Conservation (phyloP, 805 yeast genomes). For the Ogataea paraovalis region DNA sequence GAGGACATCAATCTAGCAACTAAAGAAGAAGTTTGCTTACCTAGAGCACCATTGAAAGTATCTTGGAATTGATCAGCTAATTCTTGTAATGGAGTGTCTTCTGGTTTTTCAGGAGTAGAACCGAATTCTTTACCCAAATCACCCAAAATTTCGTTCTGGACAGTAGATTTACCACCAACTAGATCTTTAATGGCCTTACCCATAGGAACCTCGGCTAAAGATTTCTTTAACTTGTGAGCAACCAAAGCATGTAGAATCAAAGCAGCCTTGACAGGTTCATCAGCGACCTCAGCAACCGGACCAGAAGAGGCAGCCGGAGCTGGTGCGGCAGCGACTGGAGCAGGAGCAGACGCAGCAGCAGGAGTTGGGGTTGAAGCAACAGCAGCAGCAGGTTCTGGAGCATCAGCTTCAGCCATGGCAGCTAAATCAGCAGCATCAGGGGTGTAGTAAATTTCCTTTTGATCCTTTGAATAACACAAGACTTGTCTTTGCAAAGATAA, state of each 20-base stretch:
- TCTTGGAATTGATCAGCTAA: slow-evolving; percentile 95
- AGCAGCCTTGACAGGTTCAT: slow-evolving; percentile 83
- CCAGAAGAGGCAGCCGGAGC: slow-evolving; percentile 70
- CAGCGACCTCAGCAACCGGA: slow-evolving; percentile 81
- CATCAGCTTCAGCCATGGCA: slow-evolving; percentile 32
- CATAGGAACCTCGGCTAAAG: slow-evolving; percentile 80
- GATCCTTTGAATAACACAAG: slow-evolving; percentile 91
- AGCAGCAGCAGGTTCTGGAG: slow-evolving; percentile 27
- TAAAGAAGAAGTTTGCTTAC: slow-evolving; percentile 88
- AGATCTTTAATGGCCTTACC: slow-evolving; percentile 93
- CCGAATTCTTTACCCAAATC: slow-evolving; percentile 98
- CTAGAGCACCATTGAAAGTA: slow-evolving; percentile 80
- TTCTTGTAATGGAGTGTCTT: slow-evolving; percentile 94
- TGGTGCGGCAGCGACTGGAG: slow-evolving; percentile 55
- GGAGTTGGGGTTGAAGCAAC: slow-evolving; percentile 44
- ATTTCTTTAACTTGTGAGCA: slow-evolving; percentile 92
- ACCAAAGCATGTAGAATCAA: slow-evolving; percentile 83
- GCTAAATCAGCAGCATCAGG: slow-evolving; percentile 65
- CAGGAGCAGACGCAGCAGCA: slow-evolving; percentile 55
- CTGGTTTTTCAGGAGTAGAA: slow-evolving; percentile 97
- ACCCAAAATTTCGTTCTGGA: slow-evolving; percentile 97
- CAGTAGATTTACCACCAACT: slow-evolving; percentile 98
- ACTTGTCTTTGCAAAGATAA: slow-evolving; percentile 90
- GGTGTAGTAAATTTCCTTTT: slow-evolving; percentile 93
- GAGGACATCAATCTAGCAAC: slow-evolving; percentile 90